Percentiles rank a stretch among this genome's conserved stretches.
Evolutionary conservation across 768 basidiomycete genomes (phyloP).

Genomic region (Dioszegia hungarica): DNA sequence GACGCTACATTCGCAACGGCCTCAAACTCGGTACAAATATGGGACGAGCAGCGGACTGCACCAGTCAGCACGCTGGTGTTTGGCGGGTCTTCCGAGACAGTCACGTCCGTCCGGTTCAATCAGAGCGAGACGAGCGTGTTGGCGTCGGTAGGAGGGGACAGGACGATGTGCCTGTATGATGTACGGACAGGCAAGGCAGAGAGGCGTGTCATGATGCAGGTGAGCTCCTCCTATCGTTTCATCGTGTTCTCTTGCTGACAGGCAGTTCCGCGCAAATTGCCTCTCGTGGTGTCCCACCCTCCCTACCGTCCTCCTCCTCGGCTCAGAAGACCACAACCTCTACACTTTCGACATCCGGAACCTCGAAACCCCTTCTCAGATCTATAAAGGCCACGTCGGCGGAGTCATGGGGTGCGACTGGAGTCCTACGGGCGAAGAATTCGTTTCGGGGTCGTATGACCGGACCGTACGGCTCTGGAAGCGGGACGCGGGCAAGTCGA

Average conservation of each 20-base stretch:
- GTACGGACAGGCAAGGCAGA: constrained; percentile 96
- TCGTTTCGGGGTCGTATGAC: constrained; percentile 96
- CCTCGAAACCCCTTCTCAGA: constrained; percentile 72
- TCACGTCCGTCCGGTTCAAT: constrained; percentile 85
- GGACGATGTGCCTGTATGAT: constrained; percentile 94
- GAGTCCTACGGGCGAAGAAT: constrained; percentile 92
- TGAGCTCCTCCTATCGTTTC: constrained; percentile 40
- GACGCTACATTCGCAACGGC: constrained; percentile 91
- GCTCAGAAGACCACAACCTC: constrained; percentile 97
- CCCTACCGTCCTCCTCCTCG: constrained; percentile 82
- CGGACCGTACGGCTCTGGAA: constrained; percentile 90
- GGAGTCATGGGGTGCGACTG: constrained; percentile 97
- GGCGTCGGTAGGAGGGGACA: constrained; percentile 90
- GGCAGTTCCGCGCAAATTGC: constrained; percentile 77
- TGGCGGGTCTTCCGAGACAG: constrained; percentile 79
- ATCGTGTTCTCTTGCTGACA: constrained; percentile 4
- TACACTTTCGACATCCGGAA: constrained; percentile 96
- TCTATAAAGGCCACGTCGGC: constrained; percentile 95
- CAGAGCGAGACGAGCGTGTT: constrained; percentile 87
- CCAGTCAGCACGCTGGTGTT: constrained; percentile 83
- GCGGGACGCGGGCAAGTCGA: constrained; percentile 69
- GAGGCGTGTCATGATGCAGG: constrained; percentile 82
- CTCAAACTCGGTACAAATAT: constrained; percentile 86
- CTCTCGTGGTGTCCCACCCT: constrained; percentile 94
- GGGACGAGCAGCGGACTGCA: constrained; percentile 93